phyloP scores from a whole-genome alignment of 2,329 filamentous ascomycete genomes.

The Xylariaceae sp. region DNA sequence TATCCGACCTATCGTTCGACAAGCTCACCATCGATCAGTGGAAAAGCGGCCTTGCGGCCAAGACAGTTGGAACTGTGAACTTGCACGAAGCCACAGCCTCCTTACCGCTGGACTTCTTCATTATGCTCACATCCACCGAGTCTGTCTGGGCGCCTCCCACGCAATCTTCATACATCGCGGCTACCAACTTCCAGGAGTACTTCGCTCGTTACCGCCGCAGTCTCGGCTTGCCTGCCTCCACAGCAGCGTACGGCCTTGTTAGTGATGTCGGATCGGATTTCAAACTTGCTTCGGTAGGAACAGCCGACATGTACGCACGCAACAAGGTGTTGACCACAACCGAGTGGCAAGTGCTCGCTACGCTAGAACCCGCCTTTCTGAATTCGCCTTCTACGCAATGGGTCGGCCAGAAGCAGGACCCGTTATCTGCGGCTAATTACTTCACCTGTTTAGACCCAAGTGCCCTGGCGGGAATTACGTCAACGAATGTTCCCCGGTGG shows the following conservation, averaged over 20 bases:
- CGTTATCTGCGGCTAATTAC: too few relatives aligned
- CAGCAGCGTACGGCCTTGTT: too few relatives aligned
- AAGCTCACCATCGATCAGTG: slow-evolving; percentile 13
- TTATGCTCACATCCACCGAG: slow-evolving; percentile 24
- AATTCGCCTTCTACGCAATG: too few relatives aligned
- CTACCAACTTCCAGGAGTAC: slow-evolving; percentile 35
- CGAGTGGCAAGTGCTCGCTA: too few relatives aligned
- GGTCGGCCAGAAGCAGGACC: too few relatives aligned
- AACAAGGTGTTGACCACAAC: too few relatives aligned
- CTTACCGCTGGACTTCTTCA: slow-evolving; percentile 34
- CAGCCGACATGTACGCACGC: too few relatives aligned
- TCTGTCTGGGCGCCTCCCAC: slow-evolving; percentile 16
- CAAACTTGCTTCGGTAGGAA: too few relatives aligned
- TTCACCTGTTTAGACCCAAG: too few relatives aligned
- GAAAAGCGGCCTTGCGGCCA: slow-evolving; percentile 28
- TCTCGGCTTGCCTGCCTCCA: too few relatives aligned
- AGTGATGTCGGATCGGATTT: too few relatives aligned
- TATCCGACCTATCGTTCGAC: slow-evolving; percentile 2
- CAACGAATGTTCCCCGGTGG: slow-evolving; percentile 24
- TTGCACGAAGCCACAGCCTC: slow-evolving; percentile 24
- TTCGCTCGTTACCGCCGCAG: neutral
- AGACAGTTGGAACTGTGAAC: slow-evolving; percentile 31
- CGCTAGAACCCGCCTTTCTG: too few relatives aligned
- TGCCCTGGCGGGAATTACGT: neutral
- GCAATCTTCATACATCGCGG: slow-evolving; percentile 36